Percentiles rank a stretch among this genome's conserved stretches.
These are phyloP conservation scores for Aureobasidium pullulans DNA, from an alignment of 2,329 filamentous ascomycete genomes.

Conservation along the genomic window DNA sequence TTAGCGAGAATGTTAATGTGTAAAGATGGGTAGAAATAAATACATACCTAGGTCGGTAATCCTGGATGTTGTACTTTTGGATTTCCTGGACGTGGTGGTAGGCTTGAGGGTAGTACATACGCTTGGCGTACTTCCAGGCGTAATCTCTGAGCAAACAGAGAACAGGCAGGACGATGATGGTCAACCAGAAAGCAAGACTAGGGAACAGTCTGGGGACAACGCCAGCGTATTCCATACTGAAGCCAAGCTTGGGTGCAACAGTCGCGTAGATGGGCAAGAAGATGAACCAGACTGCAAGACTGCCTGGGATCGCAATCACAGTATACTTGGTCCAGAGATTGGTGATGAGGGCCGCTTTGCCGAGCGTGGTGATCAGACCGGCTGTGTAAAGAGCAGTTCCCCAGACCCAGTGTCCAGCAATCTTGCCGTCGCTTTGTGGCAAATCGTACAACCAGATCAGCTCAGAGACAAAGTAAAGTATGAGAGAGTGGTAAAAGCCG, in stretches of 20 bases:
- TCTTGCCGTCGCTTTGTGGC: slow-evolving; percentile 68
- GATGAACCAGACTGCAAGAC: slow-evolving; percentile 81
- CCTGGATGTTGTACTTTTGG: slow-evolving; percentile 99
- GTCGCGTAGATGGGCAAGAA: slow-evolving; percentile 84
- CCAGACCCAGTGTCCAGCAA: slow-evolving; percentile 96
- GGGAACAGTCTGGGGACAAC: slow-evolving; percentile 73
- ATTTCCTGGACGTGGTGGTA: slow-evolving; percentile 99
- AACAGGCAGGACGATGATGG: slow-evolving; percentile 69
- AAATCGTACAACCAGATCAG: slow-evolving; percentile 78
- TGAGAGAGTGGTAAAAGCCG: slow-evolving; percentile 88
- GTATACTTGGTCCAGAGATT: slow-evolving; percentile 99
- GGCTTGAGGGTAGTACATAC: slow-evolving; percentile 92
- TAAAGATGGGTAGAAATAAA: slow-evolving; percentile 7
- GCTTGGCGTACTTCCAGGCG: slow-evolving; percentile 93
- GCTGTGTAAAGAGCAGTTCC: slow-evolving; percentile 90
- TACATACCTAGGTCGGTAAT: slow-evolving; percentile 84
- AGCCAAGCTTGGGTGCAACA: slow-evolving; percentile 71
- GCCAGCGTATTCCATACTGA: slow-evolving; percentile 79
- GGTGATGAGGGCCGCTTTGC: slow-evolving; percentile 89
- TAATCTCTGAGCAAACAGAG: slow-evolving; percentile 84
- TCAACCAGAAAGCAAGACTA: slow-evolving; percentile 83
- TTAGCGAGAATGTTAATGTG: slow-evolving; percentile 12
- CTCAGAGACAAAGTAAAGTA: slow-evolving; percentile 81
- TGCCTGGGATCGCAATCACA: slow-evolving; percentile 88
- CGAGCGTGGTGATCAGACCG: slow-evolving; percentile 84